These are phyloP conservation scores for Micractinium conductrix DNA, from an alignment of 139 green algal genomes.

Conservation along the genomic window DNA sequence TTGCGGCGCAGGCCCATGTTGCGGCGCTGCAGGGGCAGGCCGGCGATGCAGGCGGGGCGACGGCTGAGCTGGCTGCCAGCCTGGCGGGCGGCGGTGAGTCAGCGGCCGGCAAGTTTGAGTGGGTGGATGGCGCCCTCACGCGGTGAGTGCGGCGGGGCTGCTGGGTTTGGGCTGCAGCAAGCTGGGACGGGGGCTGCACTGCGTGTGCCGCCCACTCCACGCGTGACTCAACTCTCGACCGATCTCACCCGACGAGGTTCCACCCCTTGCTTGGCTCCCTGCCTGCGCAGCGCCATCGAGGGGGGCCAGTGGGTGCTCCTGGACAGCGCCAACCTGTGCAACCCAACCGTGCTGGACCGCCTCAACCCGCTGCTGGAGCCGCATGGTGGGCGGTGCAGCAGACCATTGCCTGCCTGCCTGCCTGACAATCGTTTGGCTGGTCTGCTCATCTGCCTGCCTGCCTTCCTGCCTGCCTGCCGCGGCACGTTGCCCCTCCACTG, in stretches of 20 bases:
- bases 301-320: slow-evolving; percentile 84
- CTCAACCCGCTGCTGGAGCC: slow-evolving; percentile 97
- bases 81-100: slow-evolving; percentile 40
- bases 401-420: too few relatives aligned
- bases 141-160: slow-evolving; percentile 13
- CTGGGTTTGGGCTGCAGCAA: background rate
- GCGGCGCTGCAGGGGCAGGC: background rate
- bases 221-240: too few relatives aligned
- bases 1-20: background rate
- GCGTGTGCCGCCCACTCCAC: too few relatives aligned
- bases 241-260: too few relatives aligned
- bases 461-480: background rate
- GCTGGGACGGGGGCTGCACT: too few relatives aligned
- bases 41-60: background rate
- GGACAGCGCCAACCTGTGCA: slow-evolving; percentile 97
- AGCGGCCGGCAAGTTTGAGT: slow-evolving; percentile 91
- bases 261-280: background rate
- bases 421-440: background rate
- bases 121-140: slow-evolving; percentile 95
- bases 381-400: slow-evolving; percentile 6
- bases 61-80: slow-evolving; percentile 43
- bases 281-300: slow-evolving; percentile 31
- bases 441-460: background rate
- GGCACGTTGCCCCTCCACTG: background rate
- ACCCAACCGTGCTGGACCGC: slow-evolving; percentile 95